phyloP scores from a whole-genome alignment of 2,329 filamentous ascomycete genomes.

The Neoascochyta sp. region DNA sequence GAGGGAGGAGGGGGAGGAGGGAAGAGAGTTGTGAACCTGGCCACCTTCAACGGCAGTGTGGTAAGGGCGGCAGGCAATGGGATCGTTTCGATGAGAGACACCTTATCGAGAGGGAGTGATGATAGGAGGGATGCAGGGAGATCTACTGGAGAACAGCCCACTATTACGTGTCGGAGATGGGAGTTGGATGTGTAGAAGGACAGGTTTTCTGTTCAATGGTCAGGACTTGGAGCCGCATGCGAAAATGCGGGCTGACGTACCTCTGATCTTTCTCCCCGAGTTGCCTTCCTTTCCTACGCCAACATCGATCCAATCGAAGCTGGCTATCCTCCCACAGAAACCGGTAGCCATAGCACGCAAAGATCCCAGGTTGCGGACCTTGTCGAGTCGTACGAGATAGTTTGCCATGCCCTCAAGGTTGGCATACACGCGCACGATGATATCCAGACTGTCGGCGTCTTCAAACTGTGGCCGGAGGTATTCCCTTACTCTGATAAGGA shows the following conservation, averaged over 20 bases:
- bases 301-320: conserved; percentile 37
- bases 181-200: conserved; percentile 33
- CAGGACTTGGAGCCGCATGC: conserved; percentile 7
- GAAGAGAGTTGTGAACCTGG: conserved; percentile 29
- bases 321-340: conserved; percentile 36
- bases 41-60: conserved; percentile 26
- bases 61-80: conserved; percentile 29
- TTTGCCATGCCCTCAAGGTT: conserved; percentile 39
- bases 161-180: conserved; percentile 35
- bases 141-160: conserved; percentile 32
- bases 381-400: conserved; percentile 34
- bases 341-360: conserved; percentile 35
- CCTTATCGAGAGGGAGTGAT: conserved; percentile 30
- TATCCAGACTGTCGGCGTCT: conserved; percentile 35
- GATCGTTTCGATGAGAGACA: conserved; percentile 33
- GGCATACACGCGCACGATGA: conserved; percentile 35
- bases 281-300: conserved; percentile 37
- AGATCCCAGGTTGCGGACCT: conserved; percentile 35
- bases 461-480: conserved; percentile 35
- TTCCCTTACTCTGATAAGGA: conserved; percentile 32
- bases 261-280: conserved; percentile 33
- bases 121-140: conserved; percentile 30
- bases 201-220: conserved; percentile 27
- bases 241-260: conserved; percentile 11
- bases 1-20: conserved; percentile 19